Evolutionary conservation across 768 basidiomycete genomes (phyloP).

Genomic region (Rhizopogon salebrosus): DNA sequence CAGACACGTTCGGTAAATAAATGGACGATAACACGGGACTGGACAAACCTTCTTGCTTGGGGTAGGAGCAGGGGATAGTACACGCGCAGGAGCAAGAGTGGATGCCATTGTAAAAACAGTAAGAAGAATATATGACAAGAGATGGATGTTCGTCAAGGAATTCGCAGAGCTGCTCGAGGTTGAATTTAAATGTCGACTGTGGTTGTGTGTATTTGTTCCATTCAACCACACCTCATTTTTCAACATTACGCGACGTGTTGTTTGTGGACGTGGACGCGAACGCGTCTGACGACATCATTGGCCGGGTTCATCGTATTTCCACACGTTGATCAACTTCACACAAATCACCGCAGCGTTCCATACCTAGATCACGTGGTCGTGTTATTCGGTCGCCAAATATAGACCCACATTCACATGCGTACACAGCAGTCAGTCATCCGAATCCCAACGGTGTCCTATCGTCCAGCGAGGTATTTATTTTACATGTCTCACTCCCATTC

Average conservation of each 20-base stretch:
- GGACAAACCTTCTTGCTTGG: conserved; percentile 48
- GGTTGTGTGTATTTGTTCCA: conserved; percentile 25
- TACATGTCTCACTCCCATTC: neutral
- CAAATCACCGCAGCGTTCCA: no score
- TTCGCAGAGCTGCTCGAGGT: neutral
- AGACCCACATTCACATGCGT: no score
- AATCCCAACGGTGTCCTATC: no score
- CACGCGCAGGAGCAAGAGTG: conserved; percentile 10
- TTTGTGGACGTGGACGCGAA: conserved; percentile 18
- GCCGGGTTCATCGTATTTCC: neutral
- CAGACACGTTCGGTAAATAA: neutral
- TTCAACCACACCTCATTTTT: conserved; percentile 17
- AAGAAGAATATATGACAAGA: conserved; percentile 1
- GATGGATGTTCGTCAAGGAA: neutral
- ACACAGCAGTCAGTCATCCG: no score
- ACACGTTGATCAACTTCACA: no score
- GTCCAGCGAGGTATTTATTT: neutral
- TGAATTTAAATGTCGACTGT: conserved; percentile 15
- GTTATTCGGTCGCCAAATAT: no score
- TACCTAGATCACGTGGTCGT: no score
- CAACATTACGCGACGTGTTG: conserved; percentile 32
- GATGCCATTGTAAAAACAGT: conserved; percentile 19
- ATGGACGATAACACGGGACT: neutral
- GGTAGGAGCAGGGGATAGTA: conserved; percentile 26
- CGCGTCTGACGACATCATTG: conserved; percentile 14